Conservation (phyloP, 352 stramenopile species). For the Thraustochytrium striatum region DNA sequence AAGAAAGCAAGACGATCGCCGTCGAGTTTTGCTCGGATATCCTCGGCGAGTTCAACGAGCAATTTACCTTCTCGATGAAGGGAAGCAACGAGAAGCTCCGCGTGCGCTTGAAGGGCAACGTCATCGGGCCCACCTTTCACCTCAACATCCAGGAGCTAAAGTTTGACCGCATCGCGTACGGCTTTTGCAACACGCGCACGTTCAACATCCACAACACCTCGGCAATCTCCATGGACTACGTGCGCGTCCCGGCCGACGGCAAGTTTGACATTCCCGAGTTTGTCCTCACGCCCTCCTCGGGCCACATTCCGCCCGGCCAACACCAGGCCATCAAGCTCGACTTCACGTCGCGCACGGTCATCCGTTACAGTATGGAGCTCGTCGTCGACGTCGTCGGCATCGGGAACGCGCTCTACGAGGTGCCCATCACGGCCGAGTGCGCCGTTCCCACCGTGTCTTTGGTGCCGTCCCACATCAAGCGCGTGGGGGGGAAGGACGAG, state of each 20-base stretch:
- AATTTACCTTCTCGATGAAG: slow-evolving; percentile 73
- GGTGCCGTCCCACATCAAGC: slow-evolving; percentile 6
- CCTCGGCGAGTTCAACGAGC: slow-evolving; percentile 77
- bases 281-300: slow-evolving; percentile 66
- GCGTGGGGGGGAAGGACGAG: background rate
- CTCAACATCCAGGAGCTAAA: slow-evolving; percentile 81
- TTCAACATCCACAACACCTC: slow-evolving; percentile 84
- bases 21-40: slow-evolving; percentile 76
- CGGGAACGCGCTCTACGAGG: slow-evolving; percentile 74
- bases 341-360: slow-evolving; percentile 80
- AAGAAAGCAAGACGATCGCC: slow-evolving; percentile 71
- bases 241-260: slow-evolving; percentile 83
- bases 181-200: slow-evolving; percentile 69
- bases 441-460: slow-evolving; percentile 71
- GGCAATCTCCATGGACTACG: slow-evolving; percentile 83
- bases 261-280: slow-evolving; percentile 83
- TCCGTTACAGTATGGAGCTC: slow-evolving; percentile 82
- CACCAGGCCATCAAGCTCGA: slow-evolving; percentile 72
- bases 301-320: slow-evolving; percentile 71
- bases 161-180: slow-evolving; percentile 84
- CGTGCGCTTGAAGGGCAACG: slow-evolving; percentile 75
- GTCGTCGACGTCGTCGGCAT: slow-evolving; percentile 82
- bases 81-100: slow-evolving; percentile 75
- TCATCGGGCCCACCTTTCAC: slow-evolving; percentile 86
- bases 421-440: slow-evolving; percentile 81